Percentiles rank a stretch among this genome's conserved stretches.
Evolutionary conservation across 306 rosid genomes (phyloP).

Genomic region (Astragalus glycyphyllos): DNA sequence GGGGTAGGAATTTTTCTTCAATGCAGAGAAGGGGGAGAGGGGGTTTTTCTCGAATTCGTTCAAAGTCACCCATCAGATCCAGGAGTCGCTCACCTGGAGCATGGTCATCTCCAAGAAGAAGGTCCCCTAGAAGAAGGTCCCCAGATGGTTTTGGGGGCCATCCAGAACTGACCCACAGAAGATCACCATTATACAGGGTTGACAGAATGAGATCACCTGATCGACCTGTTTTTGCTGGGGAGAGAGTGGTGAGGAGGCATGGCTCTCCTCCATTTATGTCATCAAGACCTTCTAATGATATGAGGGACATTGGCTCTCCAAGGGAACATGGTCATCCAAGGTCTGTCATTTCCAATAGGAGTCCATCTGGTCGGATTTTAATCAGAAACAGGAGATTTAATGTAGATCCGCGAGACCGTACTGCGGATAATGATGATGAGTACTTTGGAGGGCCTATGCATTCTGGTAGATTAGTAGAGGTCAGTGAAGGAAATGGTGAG

Average conservation of each 20-base stretch:
- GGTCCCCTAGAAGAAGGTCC: conserved; percentile 85
- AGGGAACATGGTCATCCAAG: conserved; percentile 76
- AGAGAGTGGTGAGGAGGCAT: conserved; percentile 71
- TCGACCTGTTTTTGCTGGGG: conserved; percentile 63
- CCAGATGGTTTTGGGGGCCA: conserved; percentile 78
- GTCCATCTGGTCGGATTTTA: conserved; percentile 63
- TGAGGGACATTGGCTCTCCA: conserved; percentile 76
- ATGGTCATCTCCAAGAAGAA: conserved; percentile 80
- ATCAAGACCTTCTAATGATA: conserved; percentile 65
- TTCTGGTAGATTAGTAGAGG: conserved; percentile 65
- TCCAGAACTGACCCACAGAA: conserved; percentile 62
- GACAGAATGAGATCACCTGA: conserved; percentile 89
- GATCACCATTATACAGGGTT: conserved; percentile 71
- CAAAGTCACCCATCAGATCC: conserved; percentile 79
- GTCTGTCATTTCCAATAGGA: conserved; percentile 62
- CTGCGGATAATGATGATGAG: conserved; percentile 56
- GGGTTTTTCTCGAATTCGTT: conserved; percentile 59
- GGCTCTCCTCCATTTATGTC: conserved; percentile 57
- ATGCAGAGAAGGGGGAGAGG: conserved; percentile 72
- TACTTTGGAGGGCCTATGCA: conserved; percentile 67
- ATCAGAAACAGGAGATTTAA: conserved; percentile 74
- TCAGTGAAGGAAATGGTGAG: conserved; percentile 67
- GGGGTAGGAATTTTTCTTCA: conserved; percentile 66
- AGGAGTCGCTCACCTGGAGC: conserved; percentile 81
- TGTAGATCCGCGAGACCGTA: conserved; percentile 68